Base-by-base conservation (phyloP, 1,284 basidiomycete species). In the Malassezia furfur region DNA sequence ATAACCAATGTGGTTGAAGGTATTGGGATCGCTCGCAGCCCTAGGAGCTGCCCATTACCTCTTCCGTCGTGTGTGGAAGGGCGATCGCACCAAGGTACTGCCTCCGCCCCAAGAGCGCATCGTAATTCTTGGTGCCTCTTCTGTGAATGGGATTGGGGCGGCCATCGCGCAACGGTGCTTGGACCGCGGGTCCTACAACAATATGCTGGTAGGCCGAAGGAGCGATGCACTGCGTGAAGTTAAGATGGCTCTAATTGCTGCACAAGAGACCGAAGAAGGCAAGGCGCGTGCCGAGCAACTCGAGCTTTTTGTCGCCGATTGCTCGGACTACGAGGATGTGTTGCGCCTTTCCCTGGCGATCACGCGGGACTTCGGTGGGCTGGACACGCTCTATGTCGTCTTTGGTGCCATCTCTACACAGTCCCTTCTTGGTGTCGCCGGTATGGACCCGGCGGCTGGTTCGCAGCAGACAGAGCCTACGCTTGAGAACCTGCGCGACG, bases 331-430 rank as follows among this genome's bases (percentile, higher is more conserved):
- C 1, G 80, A 83, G 2, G 86, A 87, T 67, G 82, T 91, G 79
- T 70, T 85, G 5, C 73, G 41, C 12, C 34, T 88, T 50, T 77
- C 79, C 9, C 65, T 72, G 0, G 56, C 88, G 21, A 44, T 60
- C 17, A 76, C 81, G 50, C 74, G 77, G 19, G 37, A 55, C 25
- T 90, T 87, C 85, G 78, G 76, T 2, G 87, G 88, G 11, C 62
- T 91, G 1, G 89, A 93, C 70, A 91, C 89, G 0, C 70, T 91
- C 1, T 78, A 89, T 39, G 82, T 93, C 48, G 81, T 83, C 46
- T 88, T 88, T 2, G 89, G 89, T 6, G 85, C 89, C 0, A 87
- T 87, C 1, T 84, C 87, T 7, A 79, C 88, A 0, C 82, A 81
- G 43, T 85, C 88, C 0, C 76, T 93, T 12, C 79, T 91, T 68